Percentiles rank a stretch among this genome's conserved stretches.
Evolutionary conservation across 1,139 yeast genomes (phyloP).

Genomic region (Taphrina pruni): DNA sequence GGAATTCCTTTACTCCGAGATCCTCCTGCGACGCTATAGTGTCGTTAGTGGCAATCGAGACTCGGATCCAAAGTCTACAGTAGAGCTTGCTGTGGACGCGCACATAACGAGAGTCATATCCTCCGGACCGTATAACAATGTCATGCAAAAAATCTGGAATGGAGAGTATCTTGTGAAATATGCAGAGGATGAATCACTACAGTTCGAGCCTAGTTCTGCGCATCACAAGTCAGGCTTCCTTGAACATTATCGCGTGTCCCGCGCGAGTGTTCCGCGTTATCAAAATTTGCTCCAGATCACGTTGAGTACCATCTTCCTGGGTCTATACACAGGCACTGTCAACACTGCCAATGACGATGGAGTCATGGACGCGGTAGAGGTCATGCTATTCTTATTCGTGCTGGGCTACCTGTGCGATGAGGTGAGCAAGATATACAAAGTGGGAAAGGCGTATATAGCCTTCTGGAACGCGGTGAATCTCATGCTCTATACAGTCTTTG

Average conservation of each 20-base stretch:
- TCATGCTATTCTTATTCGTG: constrained; percentile 68
- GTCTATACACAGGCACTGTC: constrained; percentile 67
- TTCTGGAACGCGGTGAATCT: constrained; percentile 79
- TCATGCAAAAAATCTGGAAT: constrained; percentile 30
- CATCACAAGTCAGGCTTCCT: constrained; percentile 31
- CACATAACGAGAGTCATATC: constrained; percentile 35
- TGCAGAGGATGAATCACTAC: constrained; percentile 36
- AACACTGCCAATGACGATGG: constrained; percentile 57
- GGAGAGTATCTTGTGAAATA: constrained; percentile 35
- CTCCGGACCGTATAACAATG: constrained; percentile 25
- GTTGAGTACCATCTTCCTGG: constrained; percentile 69
- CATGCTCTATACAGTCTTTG: constrained; percentile 22
- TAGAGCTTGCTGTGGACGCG: constrained; percentile 34
- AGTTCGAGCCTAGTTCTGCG: constrained; percentile 16
- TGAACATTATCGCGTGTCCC: constrained; percentile 32
- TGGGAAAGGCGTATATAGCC: constrained; percentile 70
- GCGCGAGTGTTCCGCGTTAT: constrained; percentile 67
- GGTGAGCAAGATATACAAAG: constrained; percentile 70
- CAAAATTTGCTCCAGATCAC: constrained; percentile 75
- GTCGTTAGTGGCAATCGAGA: constrained; percentile 69
- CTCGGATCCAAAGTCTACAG: constrained; percentile 58
- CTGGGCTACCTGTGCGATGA: constrained; percentile 72
- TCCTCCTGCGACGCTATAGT: constrained; percentile 77
- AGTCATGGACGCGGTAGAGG: constrained; percentile 59
- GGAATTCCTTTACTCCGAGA: constrained; percentile 71